A percentile compares a stretch with the other conserved stretches of the same genome.
phyloP scores from a whole-genome alignment of 2,329 filamentous ascomycete species.

The Arthrobotrys conoides region DNA sequence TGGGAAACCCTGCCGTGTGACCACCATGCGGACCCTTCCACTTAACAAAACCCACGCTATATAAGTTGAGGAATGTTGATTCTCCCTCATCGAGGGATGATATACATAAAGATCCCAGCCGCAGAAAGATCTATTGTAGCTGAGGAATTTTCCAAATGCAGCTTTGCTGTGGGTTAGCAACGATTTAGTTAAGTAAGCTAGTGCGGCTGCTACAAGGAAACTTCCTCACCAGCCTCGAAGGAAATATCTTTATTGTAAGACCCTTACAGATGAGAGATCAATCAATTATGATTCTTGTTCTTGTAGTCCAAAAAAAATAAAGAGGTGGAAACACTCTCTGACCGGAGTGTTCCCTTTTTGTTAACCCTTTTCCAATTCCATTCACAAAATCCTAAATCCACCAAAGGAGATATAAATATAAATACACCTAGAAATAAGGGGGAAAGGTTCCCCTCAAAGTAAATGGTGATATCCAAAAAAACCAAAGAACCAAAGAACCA shows the following conservation, averaged over 20 bases:
- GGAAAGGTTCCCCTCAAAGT: slow-evolving; percentile 20
- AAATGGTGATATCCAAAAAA: slow-evolving; percentile 35
- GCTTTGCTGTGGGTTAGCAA: slow-evolving; percentile 18
- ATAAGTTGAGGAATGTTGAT: not conserved
- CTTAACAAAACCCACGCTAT: not conserved
- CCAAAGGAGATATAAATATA: slow-evolving; percentile 49
- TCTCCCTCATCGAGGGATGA: not conserved
- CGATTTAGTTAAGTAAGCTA: not conserved
- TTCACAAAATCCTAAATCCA: slow-evolving; percentile 34
- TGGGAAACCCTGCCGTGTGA: slow-evolving; percentile 10
- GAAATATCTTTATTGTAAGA: not conserved
- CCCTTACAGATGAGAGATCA: slow-evolving; percentile 1
- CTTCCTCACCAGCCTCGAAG: not conserved
- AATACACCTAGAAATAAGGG: slow-evolving; percentile 42
- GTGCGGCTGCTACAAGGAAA: too few relatives aligned
- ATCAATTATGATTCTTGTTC: not conserved
- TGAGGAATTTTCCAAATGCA: slow-evolving; percentile 16
- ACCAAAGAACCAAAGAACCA: too few relatives aligned
- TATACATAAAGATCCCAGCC: not conserved
- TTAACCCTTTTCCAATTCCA: slow-evolving; percentile 32
- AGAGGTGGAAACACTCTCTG: slow-evolving; percentile 3
- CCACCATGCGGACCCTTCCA: slow-evolving; percentile 14
- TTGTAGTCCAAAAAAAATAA: slow-evolving; percentile 16
- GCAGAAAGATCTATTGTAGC: not conserved
- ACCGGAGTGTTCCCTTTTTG: slow-evolving; percentile 8